Evolutionary conservation across 2,329 filamentous ascomycete genomes (phyloP), one percentile per base, ranked within the genome.

Genomic region (Chaetomiaceae sp.): DNA sequence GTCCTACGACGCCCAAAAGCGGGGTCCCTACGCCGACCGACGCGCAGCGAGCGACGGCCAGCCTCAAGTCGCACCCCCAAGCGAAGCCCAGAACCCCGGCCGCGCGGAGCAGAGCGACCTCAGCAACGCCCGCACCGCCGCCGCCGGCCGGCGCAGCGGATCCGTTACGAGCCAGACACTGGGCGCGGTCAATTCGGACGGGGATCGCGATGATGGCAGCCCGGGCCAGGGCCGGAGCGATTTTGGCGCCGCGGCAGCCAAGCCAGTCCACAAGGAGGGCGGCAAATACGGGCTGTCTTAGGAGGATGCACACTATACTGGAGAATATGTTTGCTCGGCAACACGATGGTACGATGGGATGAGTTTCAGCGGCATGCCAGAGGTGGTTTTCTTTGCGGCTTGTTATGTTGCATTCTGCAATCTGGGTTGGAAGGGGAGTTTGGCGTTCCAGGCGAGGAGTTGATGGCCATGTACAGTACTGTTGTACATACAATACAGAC

Each of bases 1-100:
- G 38, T 54, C 51, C 21, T 62, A 63, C 45, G 57, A 62, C 38
- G 42, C 58, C 14, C 43, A 59, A 16, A 54, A 38, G 32, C 51
- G 58, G 20, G 60, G 57, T 5, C 56, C 60, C 4, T 62, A 61
- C 34, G 49, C 59, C 16, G 57, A 62, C 30, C 36, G 29, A 14
- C 21, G 37, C n/a, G 8, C 48, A 3, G 14, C 47, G 9, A 36
- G 44, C 27, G 25, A 32, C 36, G 30, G 20, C 36, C 45, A 54
- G 47, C 20, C 45, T 11, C 16, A 51, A 40, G 33, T 33, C 5
- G 14, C 45, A 27, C 27, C 50, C n/a, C 20, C 51, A 5, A 18
- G 13, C 10, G 44, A 48, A 41, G 37, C 30, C 14, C 37, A 37
- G 29, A 10, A 53, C 14, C 21, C 50, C 14, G 44, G n/a, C 4